Percentiles rank a stretch among this genome's conserved stretches.
These are phyloP conservation scores for Fusarium sp. DNA, from an alignment of 2,329 filamentous ascomycete genomes.

Conservation along the genomic window DNA sequence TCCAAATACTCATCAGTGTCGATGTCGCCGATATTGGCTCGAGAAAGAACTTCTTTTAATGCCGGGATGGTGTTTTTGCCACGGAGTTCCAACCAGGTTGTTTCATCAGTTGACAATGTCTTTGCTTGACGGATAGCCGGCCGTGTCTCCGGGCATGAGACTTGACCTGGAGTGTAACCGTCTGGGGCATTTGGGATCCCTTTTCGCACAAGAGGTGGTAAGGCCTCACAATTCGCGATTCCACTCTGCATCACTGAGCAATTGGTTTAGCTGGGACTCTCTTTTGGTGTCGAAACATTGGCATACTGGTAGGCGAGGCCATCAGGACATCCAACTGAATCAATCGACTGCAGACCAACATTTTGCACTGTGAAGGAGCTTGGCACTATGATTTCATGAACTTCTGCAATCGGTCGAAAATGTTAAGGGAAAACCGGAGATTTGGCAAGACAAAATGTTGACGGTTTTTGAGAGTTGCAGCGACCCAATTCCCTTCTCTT, in stretches of 20 bases:
- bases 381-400: background rate
- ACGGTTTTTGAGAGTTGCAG: background rate
- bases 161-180: constrained; percentile 21
- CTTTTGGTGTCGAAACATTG: background rate
- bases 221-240: background rate
- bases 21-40: constrained; percentile 78
- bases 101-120: constrained; percentile 20
- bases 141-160: constrained; percentile 22
- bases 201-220: background rate
- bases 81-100: constrained; percentile 75
- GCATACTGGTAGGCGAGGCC: background rate
- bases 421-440: background rate
- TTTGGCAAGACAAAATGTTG: background rate
- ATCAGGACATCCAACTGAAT: background rate
- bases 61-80: constrained; percentile 78
- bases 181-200: constrained; percentile 23
- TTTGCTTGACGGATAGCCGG: constrained; percentile 17
- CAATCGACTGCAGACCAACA: background rate
- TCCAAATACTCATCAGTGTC: constrained; percentile 79
- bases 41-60: constrained; percentile 77
- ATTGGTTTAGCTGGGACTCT: background rate
- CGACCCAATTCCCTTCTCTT: background rate
- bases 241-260: background rate
- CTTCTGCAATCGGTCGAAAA: background rate
- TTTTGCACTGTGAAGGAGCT: background rate